Evolutionary conservation across 345 rosid genomes (phyloP).

Genomic region (Ceriops decandra): DNA sequence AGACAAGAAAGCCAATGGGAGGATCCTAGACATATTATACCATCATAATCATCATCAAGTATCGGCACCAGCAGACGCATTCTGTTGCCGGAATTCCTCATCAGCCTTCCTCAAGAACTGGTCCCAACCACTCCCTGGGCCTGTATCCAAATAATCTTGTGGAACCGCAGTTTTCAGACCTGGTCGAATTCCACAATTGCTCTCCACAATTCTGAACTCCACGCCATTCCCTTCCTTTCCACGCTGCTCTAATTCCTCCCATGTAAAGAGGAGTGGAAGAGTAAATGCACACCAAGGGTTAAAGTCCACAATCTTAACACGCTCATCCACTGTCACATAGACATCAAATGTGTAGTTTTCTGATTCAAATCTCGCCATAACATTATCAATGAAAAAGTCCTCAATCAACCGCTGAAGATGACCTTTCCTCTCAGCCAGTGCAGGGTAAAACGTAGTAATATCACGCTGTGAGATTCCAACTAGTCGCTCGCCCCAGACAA

Average conservation of each 20-base stretch:
- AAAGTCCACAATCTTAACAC: conserved; percentile 66
- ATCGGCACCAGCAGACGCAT: conserved; percentile 10
- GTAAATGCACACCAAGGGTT: conserved; percentile 86
- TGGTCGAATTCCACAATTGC: conserved; percentile 51
- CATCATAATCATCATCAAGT: not conserved
- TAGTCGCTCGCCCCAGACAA: conserved; percentile 44
- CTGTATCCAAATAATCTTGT: conserved; percentile 59
- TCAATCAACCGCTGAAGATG: conserved; percentile 33
- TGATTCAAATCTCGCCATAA: conserved; percentile 48
- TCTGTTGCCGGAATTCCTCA: conserved; percentile 39
- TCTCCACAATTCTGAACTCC: conserved; percentile 68
- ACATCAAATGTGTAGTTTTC: conserved; percentile 67
- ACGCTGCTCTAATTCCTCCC: conserved; percentile 66
- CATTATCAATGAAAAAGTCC: conserved; percentile 42
- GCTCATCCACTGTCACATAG: conserved; percentile 47
- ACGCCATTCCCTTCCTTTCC: conserved; percentile 22
- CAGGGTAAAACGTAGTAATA: conserved; percentile 69
- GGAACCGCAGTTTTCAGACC: conserved; percentile 72
- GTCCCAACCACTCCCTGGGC: conserved; percentile 79
- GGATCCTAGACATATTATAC: not conserved
- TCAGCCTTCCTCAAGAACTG: conserved; percentile 61
- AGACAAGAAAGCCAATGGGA: not conserved
- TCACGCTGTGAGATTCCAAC: conserved; percentile 75
- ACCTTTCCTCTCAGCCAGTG: conserved; percentile 42
- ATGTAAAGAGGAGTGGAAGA: conserved; percentile 58